Evolutionary conservation across 371 early-diverging fungal genomes (phyloP).

Genomic region (Smittium mucronatum): DNA sequence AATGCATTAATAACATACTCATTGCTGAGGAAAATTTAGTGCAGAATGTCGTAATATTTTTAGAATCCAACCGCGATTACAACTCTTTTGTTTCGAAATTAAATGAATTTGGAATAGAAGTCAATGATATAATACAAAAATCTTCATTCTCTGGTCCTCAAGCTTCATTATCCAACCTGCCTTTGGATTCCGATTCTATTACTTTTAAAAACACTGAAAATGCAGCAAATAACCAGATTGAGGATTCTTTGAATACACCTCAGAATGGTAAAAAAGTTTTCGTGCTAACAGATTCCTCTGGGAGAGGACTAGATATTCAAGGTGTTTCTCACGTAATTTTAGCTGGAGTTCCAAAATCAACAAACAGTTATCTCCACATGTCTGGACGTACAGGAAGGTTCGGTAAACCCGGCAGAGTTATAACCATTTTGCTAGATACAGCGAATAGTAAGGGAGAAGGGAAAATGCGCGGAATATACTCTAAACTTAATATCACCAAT

Average conservation of each 20-base stretch:
- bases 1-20: conserved; percentile 10
- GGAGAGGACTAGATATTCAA: conserved; percentile 23
- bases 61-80: background rate
- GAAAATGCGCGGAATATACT: conserved; percentile 28
- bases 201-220: background rate
- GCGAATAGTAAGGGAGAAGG: conserved; percentile 19
- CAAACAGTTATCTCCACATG: conserved; percentile 24
- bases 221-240: background rate
- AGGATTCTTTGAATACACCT: background rate
- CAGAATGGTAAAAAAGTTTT: conserved; percentile 15
- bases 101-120: background rate
- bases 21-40: conserved; percentile 1
- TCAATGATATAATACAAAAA: background rate
- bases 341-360: conserved; percentile 20
- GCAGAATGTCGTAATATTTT: conserved; percentile 5
- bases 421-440: conserved; percentile 24
- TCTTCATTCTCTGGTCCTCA: too few relatives aligned
- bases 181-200: background rate
- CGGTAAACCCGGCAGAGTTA: conserved; percentile 18
- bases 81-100: background rate
- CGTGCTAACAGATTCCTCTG: conserved; percentile 24
- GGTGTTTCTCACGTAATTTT: conserved; percentile 23
- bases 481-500: conserved; percentile 11
- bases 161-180: background rate
- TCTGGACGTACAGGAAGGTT: conserved; percentile 26